A percentile compares a stretch with the other conserved stretches of the same genome.
Conservation (phyloP, 768 basidiomycete species). For the Lactifluus pinguis region DNA sequence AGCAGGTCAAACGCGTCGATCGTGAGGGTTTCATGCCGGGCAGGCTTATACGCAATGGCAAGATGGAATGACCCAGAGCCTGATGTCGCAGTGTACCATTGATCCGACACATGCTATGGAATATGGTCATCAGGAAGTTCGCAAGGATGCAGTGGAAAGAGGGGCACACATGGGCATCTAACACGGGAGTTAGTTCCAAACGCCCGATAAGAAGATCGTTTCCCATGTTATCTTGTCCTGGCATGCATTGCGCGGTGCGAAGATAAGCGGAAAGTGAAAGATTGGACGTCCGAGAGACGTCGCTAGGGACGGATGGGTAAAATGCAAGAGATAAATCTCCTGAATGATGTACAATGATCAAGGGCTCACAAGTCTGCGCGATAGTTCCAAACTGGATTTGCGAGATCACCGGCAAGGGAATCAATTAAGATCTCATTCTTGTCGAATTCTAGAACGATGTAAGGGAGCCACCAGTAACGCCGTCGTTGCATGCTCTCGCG, state of each 20-base stretch:
- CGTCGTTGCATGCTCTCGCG: constrained; percentile 89
- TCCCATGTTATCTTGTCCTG: constrained; percentile 89
- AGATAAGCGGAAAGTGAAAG: constrained; percentile 89
- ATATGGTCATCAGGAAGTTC: neutral
- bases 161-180: constrained; percentile 62
- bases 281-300: constrained; percentile 90
- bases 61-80: constrained; percentile 91
- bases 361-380: constrained; percentile 82
- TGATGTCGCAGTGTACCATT: constrained; percentile 79
- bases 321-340: constrained; percentile 10
- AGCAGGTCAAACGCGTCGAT: constrained; percentile 96
- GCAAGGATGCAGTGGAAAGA: constrained; percentile 2
- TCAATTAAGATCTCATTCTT: constrained; percentile 97
- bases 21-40: constrained; percentile 74
- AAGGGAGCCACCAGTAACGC: constrained; percentile 93
- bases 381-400: constrained; percentile 91
- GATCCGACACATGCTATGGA: constrained; percentile 73
- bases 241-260: constrained; percentile 62
- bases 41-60: constrained; percentile 89
- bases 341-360: neutral
- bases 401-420: constrained; percentile 89
- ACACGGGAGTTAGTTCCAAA: constrained; percentile 76
- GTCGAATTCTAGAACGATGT: constrained; percentile 95
- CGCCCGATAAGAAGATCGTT: constrained; percentile 94
- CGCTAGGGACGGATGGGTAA: constrained; percentile 39